Conservation (phyloP, 371 early-diverging fungal species). For the Syncephalastrum racemosum region DNA sequence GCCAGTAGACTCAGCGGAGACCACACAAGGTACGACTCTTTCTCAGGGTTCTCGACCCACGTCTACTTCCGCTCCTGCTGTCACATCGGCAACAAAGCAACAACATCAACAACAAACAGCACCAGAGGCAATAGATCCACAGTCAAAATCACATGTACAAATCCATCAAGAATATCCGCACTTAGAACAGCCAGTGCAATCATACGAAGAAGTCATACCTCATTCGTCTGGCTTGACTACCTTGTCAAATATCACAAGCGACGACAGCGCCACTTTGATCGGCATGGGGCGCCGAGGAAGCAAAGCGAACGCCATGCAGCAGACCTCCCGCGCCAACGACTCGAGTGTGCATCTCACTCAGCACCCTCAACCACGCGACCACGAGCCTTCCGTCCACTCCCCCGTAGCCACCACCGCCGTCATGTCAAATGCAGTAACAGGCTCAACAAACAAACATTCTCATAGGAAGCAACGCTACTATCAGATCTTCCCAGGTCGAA, state of each 20-base stretch:
- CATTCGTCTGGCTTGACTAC: slow-evolving; percentile 19
- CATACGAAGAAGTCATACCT: slow-evolving; percentile 14
- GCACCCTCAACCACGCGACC: too few species aligned
- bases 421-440: too few species aligned
- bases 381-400: too few species aligned
- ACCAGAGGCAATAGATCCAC: background rate
- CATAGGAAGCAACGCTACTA: slow-evolving; percentile 20
- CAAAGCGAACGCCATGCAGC: too few species aligned
- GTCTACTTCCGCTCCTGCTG: too few species aligned
- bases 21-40: too few species aligned
- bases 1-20: background rate
- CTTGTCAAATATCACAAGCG: slow-evolving; percentile 19
- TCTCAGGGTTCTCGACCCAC: too few species aligned
- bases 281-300: background rate
- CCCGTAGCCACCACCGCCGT: too few species aligned
- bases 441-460: too few species aligned
- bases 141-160: too few species aligned
- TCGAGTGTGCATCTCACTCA: too few species aligned
- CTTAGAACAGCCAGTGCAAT: slow-evolving; percentile 5
- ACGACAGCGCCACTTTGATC: slow-evolving; percentile 20
- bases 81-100: slow-evolving; percentile 1
- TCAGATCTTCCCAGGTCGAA: slow-evolving; percentile 44
- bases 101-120: slow-evolving; percentile 2
- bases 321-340: too few species aligned
- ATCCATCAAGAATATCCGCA: slow-evolving; percentile 7